Evolutionary conservation across 345 rosid species (phyloP).

Genomic region (Corymbia maculata): DNA sequence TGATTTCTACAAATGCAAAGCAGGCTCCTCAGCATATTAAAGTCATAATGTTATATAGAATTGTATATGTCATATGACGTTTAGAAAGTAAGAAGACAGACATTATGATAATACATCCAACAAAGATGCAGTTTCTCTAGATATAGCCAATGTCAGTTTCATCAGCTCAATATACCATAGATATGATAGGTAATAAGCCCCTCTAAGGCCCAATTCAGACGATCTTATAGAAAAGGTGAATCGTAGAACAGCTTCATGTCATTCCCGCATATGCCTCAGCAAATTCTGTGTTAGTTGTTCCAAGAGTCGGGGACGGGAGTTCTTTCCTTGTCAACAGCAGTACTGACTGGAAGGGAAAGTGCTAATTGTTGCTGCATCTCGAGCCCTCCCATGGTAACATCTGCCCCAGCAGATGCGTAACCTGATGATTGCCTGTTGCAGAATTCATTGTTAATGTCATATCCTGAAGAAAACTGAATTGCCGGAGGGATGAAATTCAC

Average conservation of each 20-base stretch:
- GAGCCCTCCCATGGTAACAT: constrained; percentile 32
- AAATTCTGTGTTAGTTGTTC: constrained; percentile 41
- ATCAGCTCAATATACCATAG: background rate
- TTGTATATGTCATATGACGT: background rate
- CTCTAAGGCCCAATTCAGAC: background rate
- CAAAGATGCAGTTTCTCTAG: background rate
- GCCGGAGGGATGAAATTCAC: constrained; percentile 16
- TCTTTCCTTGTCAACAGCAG: constrained; percentile 15
- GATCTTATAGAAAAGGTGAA: background rate
- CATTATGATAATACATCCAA: background rate
- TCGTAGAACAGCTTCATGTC: background rate
- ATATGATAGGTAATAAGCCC: background rate
- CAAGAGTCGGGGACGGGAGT: constrained; percentile 26
- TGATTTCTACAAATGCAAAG: background rate
- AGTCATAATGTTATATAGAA: background rate
- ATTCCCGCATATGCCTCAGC: background rate
- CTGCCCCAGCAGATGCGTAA: constrained; percentile 7
- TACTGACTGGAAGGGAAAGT: constrained; percentile 20
- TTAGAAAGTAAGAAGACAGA: background rate
- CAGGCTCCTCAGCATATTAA: background rate
- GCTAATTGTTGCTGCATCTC: constrained; percentile 43
- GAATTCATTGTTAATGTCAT: constrained; percentile 34
- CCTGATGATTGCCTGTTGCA: constrained; percentile 52
- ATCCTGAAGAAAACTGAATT: constrained; percentile 12
- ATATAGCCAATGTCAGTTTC: background rate